Evolutionary conservation across 805 yeast genomes (phyloP).

Genomic region (Kazachstania viticola): DNA sequence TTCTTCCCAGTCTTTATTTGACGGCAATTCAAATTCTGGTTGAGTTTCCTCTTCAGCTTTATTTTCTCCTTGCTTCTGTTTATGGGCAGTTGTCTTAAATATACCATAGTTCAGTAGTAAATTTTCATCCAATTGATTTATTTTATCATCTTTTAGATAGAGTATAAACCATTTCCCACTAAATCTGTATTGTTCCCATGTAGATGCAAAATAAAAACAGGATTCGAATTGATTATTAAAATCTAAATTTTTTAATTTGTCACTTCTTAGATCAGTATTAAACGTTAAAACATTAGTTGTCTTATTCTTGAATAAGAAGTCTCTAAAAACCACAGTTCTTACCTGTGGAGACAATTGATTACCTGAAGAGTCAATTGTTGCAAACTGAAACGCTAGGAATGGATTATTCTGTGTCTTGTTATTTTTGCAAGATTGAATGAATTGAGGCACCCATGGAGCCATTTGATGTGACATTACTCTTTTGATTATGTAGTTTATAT

Average conservation of each 20-base stretch:
- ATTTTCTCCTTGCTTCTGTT: slow-evolving; percentile 2
- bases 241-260: slow-evolving; percentile 43
- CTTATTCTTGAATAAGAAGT: slow-evolving; percentile 61
- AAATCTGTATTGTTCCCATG: slow-evolving; percentile 60
- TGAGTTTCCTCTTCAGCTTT: slow-evolving; percentile 1
- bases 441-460: slow-evolving; percentile 73
- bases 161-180: slow-evolving; percentile 51
- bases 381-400: slow-evolving; percentile 53
- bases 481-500: too few species aligned
- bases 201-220: slow-evolving; percentile 55
- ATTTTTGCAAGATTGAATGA: slow-evolving; percentile 40
- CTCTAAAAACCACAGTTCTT: slow-evolving; percentile 62
- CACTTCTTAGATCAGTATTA: slow-evolving; percentile 61
- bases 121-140: background rate
- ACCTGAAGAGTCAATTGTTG: slow-evolving; percentile 46
- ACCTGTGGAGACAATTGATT: slow-evolving; percentile 48
- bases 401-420: slow-evolving; percentile 30
- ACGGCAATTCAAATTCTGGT: background rate
- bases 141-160: slow-evolving; percentile 12
- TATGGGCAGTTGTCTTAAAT: slow-evolving; percentile 1
- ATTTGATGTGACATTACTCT: slow-evolving; percentile 27
- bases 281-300: slow-evolving; percentile 56
- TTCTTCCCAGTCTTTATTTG: slow-evolving; percentile 34
- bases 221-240: slow-evolving; percentile 55
- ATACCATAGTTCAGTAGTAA: slow-evolving; percentile 3